Conservation (phyloP, 2,329 filamentous ascomycete genomes). For the Claviceps fusiformis region DNA sequence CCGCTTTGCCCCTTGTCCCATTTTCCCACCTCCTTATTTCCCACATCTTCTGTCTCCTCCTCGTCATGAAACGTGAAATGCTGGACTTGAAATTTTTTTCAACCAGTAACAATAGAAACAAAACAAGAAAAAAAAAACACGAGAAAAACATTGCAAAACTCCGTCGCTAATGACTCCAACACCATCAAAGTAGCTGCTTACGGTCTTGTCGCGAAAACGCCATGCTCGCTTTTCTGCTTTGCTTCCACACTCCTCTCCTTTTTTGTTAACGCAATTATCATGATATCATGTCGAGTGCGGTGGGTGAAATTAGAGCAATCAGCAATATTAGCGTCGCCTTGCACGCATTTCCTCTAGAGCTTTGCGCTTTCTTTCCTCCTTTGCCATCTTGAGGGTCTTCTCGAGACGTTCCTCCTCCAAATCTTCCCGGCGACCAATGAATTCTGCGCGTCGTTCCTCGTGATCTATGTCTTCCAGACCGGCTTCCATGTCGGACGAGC, state of each 20-base stretch:
- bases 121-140: neutral
- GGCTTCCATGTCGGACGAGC: slow-evolving; percentile 66
- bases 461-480: slow-evolving; percentile 59
- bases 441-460: slow-evolving; percentile 52
- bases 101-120: neutral
- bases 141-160: slow-evolving; percentile 15
- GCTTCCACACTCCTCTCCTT: neutral
- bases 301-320: neutral
- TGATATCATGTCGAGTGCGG: neutral
- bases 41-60: neutral
- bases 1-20: too few relatives aligned
- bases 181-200: neutral
- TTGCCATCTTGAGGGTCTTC: slow-evolving; percentile 45
- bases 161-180: slow-evolving; percentile 24
- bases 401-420: slow-evolving; percentile 49
- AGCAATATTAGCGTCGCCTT: slow-evolving; percentile 13
- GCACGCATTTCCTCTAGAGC: slow-evolving; percentile 23
- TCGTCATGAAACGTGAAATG: neutral
- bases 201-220: neutral
- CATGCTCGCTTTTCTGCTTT: neutral
- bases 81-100: neutral
- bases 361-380: slow-evolving; percentile 39
- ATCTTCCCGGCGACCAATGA: slow-evolving; percentile 54
- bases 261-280: neutral
- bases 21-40: neutral